A percentile compares a stretch with the other conserved stretches of the same genome.
phyloP scores from a whole-genome alignment of 495 filamentous ascomycete species.

The Hypoxylon fuscum region DNA sequence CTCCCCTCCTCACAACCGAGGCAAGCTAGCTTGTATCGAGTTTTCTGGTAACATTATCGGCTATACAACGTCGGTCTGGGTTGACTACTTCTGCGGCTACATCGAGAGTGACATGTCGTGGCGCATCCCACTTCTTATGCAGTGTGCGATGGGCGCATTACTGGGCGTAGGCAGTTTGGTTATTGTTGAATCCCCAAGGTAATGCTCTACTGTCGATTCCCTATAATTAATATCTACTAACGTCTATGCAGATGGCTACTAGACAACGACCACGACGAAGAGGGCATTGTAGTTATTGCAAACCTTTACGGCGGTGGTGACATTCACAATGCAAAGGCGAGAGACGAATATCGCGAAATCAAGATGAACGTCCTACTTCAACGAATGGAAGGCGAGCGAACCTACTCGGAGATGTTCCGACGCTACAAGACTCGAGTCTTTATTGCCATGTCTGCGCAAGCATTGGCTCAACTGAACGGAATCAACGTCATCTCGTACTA shows the following conservation, averaged over 20 bases:
- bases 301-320: constrained; percentile 97
- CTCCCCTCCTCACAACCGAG: constrained; percentile 93
- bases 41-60: constrained; percentile 97
- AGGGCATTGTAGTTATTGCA: constrained; percentile 96
- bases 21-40: constrained; percentile 95
- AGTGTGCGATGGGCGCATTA: constrained; percentile 90
- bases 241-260: constrained; percentile 79
- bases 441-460: constrained; percentile 99
- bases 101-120: constrained; percentile 87
- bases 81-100: constrained; percentile 95
- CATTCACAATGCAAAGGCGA: constrained; percentile 87
- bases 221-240: constrained; percentile 25
- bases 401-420: constrained; percentile 93
- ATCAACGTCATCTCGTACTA: constrained; percentile 99
- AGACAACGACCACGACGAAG: constrained; percentile 97
- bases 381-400: constrained; percentile 92
- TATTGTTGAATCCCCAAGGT: constrained; percentile 97
- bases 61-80: constrained; percentile 96
- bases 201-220: constrained; percentile 37
- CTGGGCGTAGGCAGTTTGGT: constrained; percentile 86
- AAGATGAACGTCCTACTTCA: constrained; percentile 96
- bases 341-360: constrained; percentile 96
- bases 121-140: constrained; percentile 90
- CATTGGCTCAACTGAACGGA: constrained; percentile 93
- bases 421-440: constrained; percentile 92